phyloP scores from a whole-genome alignment of 805 yeast species.

The Candida peoriensis region DNA sequence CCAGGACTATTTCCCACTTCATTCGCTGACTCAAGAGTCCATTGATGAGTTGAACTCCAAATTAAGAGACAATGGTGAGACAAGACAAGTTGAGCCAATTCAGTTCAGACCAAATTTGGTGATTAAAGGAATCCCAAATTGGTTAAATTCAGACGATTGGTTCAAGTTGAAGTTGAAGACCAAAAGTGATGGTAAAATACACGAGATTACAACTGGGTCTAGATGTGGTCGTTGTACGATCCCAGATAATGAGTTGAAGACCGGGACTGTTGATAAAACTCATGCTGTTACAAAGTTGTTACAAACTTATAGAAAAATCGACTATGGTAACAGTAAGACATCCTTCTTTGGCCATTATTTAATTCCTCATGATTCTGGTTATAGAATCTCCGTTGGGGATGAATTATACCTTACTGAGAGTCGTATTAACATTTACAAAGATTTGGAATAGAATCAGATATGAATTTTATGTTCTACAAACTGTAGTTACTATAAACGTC shows the following conservation, averaged over 20 bases:
- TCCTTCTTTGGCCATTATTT: slow-evolving; percentile 17
- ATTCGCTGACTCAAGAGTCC: slow-evolving; percentile 10
- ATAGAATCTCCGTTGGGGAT: slow-evolving; percentile 16
- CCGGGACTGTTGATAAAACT: slow-evolving; percentile 15
- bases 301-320: slow-evolving; percentile 13
- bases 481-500: no score
- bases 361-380: slow-evolving; percentile 18
- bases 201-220: slow-evolving; percentile 12
- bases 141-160: slow-evolving; percentile 13
- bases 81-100: slow-evolving; percentile 10
- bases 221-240: slow-evolving; percentile 19
- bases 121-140: slow-evolving; percentile 3
- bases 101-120: slow-evolving; percentile 21
- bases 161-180: slow-evolving; percentile 6
- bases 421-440: slow-evolving; percentile 5
- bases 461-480: no score
- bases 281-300: slow-evolving; percentile 13
- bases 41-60: slow-evolving; percentile 12
- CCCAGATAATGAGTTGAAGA: slow-evolving; percentile 15
- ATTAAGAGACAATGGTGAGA: slow-evolving; percentile 3
- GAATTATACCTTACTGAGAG: slow-evolving; percentile 11
- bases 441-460: slow-evolving; percentile 1
- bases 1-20: slow-evolving; percentile 22
- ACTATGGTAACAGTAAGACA: slow-evolving; percentile 8
- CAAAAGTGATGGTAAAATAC: not conserved